Base-by-base conservation (phyloP, 192 early-diverging fungal genomes). In the Coemansia aciculifera region DNA sequence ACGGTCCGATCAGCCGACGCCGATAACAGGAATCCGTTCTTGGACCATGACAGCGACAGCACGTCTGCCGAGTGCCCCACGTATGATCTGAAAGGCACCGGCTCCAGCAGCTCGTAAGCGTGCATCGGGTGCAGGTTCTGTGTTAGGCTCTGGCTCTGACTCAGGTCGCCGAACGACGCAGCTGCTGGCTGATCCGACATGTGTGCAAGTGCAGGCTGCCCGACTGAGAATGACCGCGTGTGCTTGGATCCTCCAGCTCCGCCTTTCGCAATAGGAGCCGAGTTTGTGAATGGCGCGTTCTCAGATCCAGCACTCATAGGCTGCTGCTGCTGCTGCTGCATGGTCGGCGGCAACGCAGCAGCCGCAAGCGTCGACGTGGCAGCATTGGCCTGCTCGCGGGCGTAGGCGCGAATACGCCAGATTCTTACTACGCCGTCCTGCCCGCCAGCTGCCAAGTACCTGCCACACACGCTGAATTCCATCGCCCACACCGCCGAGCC, bases 1-100 rank as follows among this genome's bases (percentile, higher is more conserved):
- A 97, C 94, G 0, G 90, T 93, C 59, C 88, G 88, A 71, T 96
- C 95, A 81, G 90, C 86, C 11, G 91, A 93, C 17, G 91, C 87
- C 8, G 91, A 90, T 31, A 94, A 74, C 7, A 97, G 69, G 68
- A 95, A 95, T 15, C 89, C 87, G 77, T 91, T 90, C 66, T 88
- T 89, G 62, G 87, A 89, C 89, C 89, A 90, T 49, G 86, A 83
- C 43, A 90, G 77, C 52, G 87, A 87, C 34, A 93, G 78, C 17
- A 97, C 85, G 62, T 93, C 87, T 0, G 86, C 84, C 11, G 79
- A 73, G 77, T 97, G 95, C 0, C 90, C 94, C 13, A 67, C 73
- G 67, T 90, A 95, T 24, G 90, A 88, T 21, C 90, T 88, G 54
- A 86, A 82, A 4, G 94, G 94, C 23, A 82, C 79, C 38, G 86